Conservation (phyloP, 2,329 filamentous ascomycete species). For the Capronia americana region DNA sequence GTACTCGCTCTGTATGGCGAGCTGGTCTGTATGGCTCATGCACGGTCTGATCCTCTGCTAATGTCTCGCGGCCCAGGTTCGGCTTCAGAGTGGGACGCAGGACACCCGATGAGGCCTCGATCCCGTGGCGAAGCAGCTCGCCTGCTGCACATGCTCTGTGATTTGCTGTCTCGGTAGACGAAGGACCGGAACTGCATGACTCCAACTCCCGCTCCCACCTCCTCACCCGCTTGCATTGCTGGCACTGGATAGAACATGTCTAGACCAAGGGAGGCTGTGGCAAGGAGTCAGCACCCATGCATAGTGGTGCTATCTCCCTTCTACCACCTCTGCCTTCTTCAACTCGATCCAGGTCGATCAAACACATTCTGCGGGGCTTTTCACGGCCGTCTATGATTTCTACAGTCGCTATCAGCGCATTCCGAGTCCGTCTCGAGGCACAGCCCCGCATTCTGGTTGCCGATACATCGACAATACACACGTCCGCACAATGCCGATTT, state of each 20-base stretch:
- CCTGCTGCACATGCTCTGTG: background rate
- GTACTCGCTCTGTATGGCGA: background rate
- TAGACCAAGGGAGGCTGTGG: slow-evolving; percentile 1
- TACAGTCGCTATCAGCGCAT: background rate
- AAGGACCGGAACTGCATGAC: background rate
- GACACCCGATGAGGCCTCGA: background rate
- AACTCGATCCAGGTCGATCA: background rate
- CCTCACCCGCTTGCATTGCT: background rate
- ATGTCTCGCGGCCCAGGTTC: background rate
- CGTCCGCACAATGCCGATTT: slow-evolving; percentile 26
- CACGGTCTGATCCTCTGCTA: background rate
- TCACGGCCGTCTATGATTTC: background rate
- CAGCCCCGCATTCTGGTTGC: slow-evolving; percentile 12
- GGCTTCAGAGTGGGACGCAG: background rate
- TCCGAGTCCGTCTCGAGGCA: background rate
- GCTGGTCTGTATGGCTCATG: background rate
- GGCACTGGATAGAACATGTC: background rate
- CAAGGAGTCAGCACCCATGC: slow-evolving; percentile 5
- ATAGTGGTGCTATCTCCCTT: background rate
- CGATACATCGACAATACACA: background rate
- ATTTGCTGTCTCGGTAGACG: slow-evolving; percentile 3
- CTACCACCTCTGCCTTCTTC: background rate
- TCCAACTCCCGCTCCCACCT: background rate
- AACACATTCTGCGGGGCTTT: background rate
- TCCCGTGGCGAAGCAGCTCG: background rate